Percentiles rank a stretch among this genome's conserved stretches.
Evolutionary conservation across 371 early-diverging fungal species (phyloP).

Genomic region (Thermomucor indicae-seudaticae): DNA sequence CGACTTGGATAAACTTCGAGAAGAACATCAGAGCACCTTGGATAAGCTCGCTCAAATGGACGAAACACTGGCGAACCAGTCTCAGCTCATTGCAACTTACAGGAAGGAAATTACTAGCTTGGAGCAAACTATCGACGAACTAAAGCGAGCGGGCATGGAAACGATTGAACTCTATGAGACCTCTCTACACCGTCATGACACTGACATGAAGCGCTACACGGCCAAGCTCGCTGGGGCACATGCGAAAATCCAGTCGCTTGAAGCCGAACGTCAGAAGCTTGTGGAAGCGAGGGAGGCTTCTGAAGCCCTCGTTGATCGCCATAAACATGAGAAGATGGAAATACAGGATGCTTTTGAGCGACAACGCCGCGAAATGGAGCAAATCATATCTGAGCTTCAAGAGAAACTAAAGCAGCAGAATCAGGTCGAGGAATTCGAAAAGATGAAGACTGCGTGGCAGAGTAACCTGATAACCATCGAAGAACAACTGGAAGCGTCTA

Average conservation of each 20-base stretch:
- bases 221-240: conserved; percentile 11
- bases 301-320: conserved; percentile 21
- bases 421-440: conserved; percentile 28
- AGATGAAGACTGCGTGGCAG: conserved; percentile 49
- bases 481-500: conserved; percentile 31
- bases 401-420: conserved; percentile 39
- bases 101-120: conserved; percentile 4
- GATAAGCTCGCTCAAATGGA: conserved; percentile 2
- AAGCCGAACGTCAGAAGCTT: conserved; percentile 16
- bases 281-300: conserved; percentile 15
- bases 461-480: conserved; percentile 45
- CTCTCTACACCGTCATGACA: conserved; percentile 12
- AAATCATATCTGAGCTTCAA: conserved; percentile 36
- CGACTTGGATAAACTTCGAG: not conserved
- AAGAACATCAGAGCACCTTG: not conserved
- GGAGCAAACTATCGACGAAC: conserved; percentile 17
- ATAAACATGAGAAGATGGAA: conserved; percentile 21
- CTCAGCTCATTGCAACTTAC: conserved; percentile 75
- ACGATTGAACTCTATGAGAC: conserved; percentile 31
- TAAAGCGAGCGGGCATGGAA: conserved; percentile 31
- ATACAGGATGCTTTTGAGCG: too few species aligned
- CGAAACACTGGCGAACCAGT: conserved; percentile 37
- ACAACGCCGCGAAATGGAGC: too few species aligned
- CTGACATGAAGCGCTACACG: conserved; percentile 14
- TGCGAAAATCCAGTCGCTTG: conserved; percentile 14